Evolutionary conservation across 2,329 filamentous ascomycete genomes (phyloP), one percentile per base, ranked within the genome.

Genomic region (Paraphoma sp.): DNA sequence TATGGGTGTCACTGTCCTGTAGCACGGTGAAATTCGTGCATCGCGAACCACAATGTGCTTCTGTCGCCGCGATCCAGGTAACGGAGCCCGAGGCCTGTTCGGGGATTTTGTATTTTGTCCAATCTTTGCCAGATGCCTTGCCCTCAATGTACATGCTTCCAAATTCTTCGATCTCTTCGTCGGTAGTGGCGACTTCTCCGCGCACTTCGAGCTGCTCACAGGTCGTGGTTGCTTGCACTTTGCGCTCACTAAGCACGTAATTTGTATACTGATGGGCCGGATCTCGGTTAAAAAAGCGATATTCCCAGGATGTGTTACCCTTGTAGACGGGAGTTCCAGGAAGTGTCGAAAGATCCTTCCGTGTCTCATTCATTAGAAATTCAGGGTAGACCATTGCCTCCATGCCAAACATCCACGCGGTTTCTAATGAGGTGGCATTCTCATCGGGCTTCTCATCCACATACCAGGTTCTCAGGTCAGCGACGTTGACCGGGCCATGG

Each of bases 1-100:
- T 61, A 1, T 53, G 41, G 17, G 41, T 36, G 10, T 63, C 62
- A 0, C 42, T 28, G 16, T 57, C 44, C 45, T 74, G 74, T 38
- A 68, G 57, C 3, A 76, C 63, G 0, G 74, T 75, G 7, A 75
- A 66, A 46, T 73, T 73, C 30, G 74, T 75, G 48, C 74, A 76
- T 12, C 73, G 66, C 0, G 71, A 42, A 0, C 74, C 74, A 16
- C 73, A 74, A 42, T 36, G 41, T 7, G 48, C 61, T 0, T 45
- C 18, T 0, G 57, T 59, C 0, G 62, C 59, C 11, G 63, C 73
- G 6, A 68, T 65, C 68, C 68, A 76, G 4, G 64, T 66, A 2
- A 74, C 48, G 1, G 60, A 61, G 9, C 71, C 73, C 1, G 12
- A 31, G 4, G 60, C 64, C 2, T 49, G 44, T 18, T 64, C 43